Evolutionary conservation across 1,139 yeast species (phyloP).

Genomic region (Lodderomyces beijingensis): DNA sequence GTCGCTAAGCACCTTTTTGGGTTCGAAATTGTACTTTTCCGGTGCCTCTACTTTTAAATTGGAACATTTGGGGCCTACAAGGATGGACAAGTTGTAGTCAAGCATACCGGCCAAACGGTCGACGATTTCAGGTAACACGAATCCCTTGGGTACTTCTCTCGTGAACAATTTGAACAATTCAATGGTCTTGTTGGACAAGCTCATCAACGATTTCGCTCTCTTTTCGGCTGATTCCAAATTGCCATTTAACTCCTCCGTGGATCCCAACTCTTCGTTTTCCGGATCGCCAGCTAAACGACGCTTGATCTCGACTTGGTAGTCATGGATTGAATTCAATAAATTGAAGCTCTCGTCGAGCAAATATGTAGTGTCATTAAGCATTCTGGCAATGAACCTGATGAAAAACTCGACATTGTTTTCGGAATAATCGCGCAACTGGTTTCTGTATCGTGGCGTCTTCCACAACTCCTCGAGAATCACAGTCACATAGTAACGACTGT

Average conservation of each 20-base stretch:
- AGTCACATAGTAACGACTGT: slow-evolving; percentile 82
- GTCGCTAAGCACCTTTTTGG: slow-evolving; percentile 64
- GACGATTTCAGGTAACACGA: slow-evolving; percentile 84
- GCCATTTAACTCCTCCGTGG: slow-evolving; percentile 54
- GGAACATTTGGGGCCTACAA: slow-evolving; percentile 94
- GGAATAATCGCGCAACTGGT: slow-evolving; percentile 67
- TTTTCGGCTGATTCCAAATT: slow-evolving; percentile 63
- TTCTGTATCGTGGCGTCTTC: slow-evolving; percentile 64
- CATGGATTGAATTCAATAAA: slow-evolving; percentile 73
- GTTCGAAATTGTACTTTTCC: slow-evolving; percentile 78
- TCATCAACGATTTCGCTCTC: slow-evolving; percentile 78
- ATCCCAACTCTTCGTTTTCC: slow-evolving; percentile 46
- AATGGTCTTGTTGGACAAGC: slow-evolving; percentile 79
- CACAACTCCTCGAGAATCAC: slow-evolving; percentile 79
- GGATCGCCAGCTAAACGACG: slow-evolving; percentile 16
- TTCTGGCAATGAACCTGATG: slow-evolving; percentile 86
- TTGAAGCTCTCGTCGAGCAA: slow-evolving; percentile 86
- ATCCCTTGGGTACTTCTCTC: slow-evolving; percentile 79
- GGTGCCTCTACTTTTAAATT: slow-evolving; percentile 84
- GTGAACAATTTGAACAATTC: slow-evolving; percentile 77
- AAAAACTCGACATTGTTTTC: slow-evolving; percentile 71
- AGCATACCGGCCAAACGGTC: slow-evolving; percentile 94
- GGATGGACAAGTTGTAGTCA: slow-evolving; percentile 80
- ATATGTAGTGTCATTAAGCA: slow-evolving; percentile 91
- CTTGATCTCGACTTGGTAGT: slow-evolving; percentile 56